Conservation (phyloP, 441 rosid genomes). For the Populus trichocarpa region DNA sequence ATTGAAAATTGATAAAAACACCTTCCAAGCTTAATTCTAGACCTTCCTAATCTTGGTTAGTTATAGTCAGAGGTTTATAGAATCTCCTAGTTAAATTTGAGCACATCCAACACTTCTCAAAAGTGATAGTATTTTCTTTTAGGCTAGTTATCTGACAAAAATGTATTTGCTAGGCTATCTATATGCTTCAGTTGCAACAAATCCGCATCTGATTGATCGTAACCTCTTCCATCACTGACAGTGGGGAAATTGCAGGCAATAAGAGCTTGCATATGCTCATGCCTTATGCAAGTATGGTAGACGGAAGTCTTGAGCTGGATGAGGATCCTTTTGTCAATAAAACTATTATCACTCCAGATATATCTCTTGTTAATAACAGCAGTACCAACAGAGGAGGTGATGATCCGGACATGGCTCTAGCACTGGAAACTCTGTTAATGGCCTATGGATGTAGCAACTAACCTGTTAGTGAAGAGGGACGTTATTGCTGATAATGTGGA, state of each 20-base stretch:
- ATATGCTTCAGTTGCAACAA: too few species aligned
- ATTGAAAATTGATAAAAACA: too few species aligned
- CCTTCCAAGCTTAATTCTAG: too few species aligned
- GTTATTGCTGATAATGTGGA: conserved; percentile 7
- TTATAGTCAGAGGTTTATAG: too few species aligned
- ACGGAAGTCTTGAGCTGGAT: conserved; percentile 10
- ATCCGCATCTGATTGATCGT: too few species aligned
- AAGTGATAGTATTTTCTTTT: too few species aligned
- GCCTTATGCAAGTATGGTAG: neutral
- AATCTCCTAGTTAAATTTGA: too few species aligned
- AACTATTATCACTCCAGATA: neutral
- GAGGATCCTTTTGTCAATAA: neutral
- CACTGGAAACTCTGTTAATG: neutral
- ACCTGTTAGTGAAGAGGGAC: neutral
- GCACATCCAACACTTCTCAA: too few species aligned
- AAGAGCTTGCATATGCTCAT: conserved; percentile 8
- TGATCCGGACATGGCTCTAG: neutral
- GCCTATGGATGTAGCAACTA: conserved; percentile 4
- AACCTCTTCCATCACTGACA: neutral
- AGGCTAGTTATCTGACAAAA: too few species aligned
- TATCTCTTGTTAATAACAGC: neutral
- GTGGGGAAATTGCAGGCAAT: conserved; percentile 3
- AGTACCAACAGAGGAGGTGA: neutral
- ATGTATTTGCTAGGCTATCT: too few species aligned
- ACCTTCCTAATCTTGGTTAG: too few species aligned